phyloP scores from a whole-genome alignment of 2,329 filamentous ascomycete species.

The Cytospora mali region DNA sequence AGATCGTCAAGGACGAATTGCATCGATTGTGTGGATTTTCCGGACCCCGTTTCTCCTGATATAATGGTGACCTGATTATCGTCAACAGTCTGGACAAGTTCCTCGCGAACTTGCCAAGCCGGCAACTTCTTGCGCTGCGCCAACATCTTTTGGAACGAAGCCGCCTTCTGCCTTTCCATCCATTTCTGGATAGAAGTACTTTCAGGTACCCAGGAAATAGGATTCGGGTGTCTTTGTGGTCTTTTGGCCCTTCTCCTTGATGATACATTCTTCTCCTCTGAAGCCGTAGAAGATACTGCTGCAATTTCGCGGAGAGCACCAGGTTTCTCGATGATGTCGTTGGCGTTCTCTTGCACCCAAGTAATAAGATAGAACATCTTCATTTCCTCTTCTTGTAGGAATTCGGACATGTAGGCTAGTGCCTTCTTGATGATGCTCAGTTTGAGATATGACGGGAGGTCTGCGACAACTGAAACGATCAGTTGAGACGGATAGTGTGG shows the following conservation, averaged over 20 bases:
- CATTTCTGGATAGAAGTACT: constrained; percentile 66
- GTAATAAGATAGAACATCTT: constrained; percentile 84
- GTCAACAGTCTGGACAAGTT: constrained; percentile 75
- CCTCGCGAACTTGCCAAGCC: constrained; percentile 81
- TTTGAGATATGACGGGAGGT: constrained; percentile 88
- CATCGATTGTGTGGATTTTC: constrained; percentile 95
- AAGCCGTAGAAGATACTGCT: constrained; percentile 69
- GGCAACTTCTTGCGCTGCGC: constrained; percentile 73
- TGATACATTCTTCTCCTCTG: constrained; percentile 49
- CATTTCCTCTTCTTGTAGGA: constrained; percentile 82
- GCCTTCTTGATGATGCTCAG: constrained; percentile 82
- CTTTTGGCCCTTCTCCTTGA: constrained; percentile 37
- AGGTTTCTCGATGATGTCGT: constrained; percentile 79
- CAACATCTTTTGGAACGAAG: constrained; percentile 75
- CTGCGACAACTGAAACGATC: constrained; percentile 70
- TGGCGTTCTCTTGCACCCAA: constrained; percentile 86
- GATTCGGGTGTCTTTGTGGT: constrained; percentile 52
- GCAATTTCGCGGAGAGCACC: constrained; percentile 84
- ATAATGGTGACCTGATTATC: constrained; percentile 91
- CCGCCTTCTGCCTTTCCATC: constrained; percentile 65
- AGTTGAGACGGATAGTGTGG: constrained; percentile 71
- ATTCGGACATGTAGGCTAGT: constrained; percentile 69
- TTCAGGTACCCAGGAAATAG: constrained; percentile 67
- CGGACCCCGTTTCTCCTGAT: constrained; percentile 93
- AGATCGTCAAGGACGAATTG: constrained; percentile 95